Conservation (phyloP, 1,139 yeast species). For the Debaryomyces subglobosus region DNA sequence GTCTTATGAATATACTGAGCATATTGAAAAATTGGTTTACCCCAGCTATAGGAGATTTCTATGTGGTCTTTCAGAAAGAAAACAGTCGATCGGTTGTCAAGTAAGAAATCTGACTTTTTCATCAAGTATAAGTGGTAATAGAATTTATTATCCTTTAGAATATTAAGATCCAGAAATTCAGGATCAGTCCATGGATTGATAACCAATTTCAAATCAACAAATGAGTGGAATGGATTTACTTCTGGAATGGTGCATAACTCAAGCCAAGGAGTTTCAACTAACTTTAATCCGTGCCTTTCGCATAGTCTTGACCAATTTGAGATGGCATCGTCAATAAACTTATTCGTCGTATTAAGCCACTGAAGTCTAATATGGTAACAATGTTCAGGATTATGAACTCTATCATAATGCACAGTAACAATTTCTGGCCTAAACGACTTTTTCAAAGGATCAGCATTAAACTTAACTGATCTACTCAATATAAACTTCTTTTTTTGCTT, state of each 20-base stretch:
- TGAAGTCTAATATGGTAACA: constrained; percentile 90
- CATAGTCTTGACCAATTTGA: constrained; percentile 80
- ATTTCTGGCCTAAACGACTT: constrained; percentile 79
- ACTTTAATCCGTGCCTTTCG: constrained; percentile 79
- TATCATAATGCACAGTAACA: constrained; percentile 83
- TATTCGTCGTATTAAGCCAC: constrained; percentile 91
- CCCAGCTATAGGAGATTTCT: constrained; percentile 85
- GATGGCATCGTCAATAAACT: constrained; percentile 85
- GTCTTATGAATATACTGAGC: constrained; percentile 90
- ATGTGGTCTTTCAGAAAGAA: constrained; percentile 57
- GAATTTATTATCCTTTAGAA: constrained; percentile 50
- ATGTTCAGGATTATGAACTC: constrained; percentile 92
- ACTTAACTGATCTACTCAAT: constrained; percentile 62
- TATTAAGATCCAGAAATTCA: constrained; percentile 55
- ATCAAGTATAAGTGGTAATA: constrained; percentile 68
- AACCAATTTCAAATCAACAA: constrained; percentile 65
- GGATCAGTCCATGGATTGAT: constrained; percentile 68
- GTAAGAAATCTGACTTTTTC: constrained; percentile 68
- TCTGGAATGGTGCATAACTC: constrained; percentile 79
- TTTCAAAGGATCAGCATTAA: constrained; percentile 74
- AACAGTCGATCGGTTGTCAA: constrained; percentile 79
- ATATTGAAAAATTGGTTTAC: constrained; percentile 76
- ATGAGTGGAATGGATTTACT: constrained; percentile 85
- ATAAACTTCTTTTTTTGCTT: constrained; percentile 33
- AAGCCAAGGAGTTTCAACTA: constrained; percentile 93